A percentile compares a stretch with the other conserved stretches of the same genome.
These are phyloP conservation scores for Tylopilus sp. DNA, from an alignment of 1,284 basidiomycete genomes.

Conservation along the genomic window DNA sequence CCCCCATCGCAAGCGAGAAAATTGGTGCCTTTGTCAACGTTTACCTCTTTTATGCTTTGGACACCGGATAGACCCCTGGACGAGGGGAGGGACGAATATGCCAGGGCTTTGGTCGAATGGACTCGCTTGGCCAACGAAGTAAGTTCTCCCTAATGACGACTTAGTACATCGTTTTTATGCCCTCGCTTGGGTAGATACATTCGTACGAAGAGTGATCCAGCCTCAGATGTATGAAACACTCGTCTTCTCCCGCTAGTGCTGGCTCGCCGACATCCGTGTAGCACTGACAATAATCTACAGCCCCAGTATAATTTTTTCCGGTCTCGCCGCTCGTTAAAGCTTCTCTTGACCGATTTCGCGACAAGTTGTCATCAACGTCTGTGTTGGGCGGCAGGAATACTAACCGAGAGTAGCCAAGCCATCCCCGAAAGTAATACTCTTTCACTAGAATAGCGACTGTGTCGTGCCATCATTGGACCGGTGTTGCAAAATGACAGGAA, in stretches of 20 bases:
- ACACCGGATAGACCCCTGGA: slow-evolving; percentile 67
- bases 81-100: slow-evolving; percentile 64
- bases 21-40: slow-evolving; percentile 49
- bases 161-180: neutral
- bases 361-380: neutral
- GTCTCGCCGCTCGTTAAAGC: neutral
- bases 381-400: neutral
- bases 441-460: neutral
- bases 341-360: too few species aligned
- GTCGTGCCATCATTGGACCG: too few species aligned
- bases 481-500: too few species aligned
- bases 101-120: slow-evolving; percentile 65
- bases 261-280: neutral
- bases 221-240: neutral
- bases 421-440: neutral
- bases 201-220: slow-evolving; percentile 20
- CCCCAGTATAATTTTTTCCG: neutral
- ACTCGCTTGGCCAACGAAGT: slow-evolving; percentile 56
- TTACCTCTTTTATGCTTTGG: slow-evolving; percentile 67
- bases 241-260: neutral
- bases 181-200: slow-evolving; percentile 22
- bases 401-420: neutral
- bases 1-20: slow-evolving; percentile 27
- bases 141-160: slow-evolving; percentile 17
- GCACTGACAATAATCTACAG: neutral